Evolutionary conservation across 169 alveolate genomes (phyloP).

Genomic region (Plasmodium coatneyi): DNA sequence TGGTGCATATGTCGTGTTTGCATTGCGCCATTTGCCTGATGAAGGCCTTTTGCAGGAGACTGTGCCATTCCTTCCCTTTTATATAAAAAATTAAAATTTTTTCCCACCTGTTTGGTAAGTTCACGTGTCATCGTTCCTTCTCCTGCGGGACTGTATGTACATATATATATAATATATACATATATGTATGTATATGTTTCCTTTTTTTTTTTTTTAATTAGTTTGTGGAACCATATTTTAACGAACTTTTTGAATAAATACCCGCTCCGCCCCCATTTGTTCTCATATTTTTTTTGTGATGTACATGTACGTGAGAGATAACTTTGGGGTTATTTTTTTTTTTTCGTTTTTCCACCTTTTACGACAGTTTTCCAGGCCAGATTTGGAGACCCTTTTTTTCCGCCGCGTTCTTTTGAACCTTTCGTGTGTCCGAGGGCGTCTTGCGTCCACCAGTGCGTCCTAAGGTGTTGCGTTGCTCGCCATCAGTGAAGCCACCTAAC

Average conservation of each 20-base stretch:
- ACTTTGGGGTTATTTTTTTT: background rate
- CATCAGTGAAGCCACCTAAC: background rate
- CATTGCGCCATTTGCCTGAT: background rate
- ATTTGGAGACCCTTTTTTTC: background rate
- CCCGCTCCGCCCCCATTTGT: background rate
- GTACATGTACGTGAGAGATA: background rate
- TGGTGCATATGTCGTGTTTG: background rate
- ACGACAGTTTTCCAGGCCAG: background rate
- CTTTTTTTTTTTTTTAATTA: background rate
- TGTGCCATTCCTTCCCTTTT: background rate
- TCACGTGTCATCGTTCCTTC: background rate
- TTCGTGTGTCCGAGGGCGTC: background rate
- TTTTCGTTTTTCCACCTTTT: background rate
- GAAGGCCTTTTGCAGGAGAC: background rate
- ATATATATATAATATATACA: conserved; percentile 10
- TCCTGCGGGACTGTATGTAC: background rate
- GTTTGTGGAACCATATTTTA: background rate
- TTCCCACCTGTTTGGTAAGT: background rate
- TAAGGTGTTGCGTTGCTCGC: background rate
- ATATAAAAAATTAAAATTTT: background rate
- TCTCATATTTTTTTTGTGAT: background rate
- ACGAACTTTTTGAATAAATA: background rate
- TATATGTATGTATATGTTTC: background rate
- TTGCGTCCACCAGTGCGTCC: background rate
- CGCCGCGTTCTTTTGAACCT: background rate